These are phyloP conservation scores for Mucor plumbeus DNA, from an alignment of 371 early-diverging fungal genomes.

Conservation along the genomic window DNA sequence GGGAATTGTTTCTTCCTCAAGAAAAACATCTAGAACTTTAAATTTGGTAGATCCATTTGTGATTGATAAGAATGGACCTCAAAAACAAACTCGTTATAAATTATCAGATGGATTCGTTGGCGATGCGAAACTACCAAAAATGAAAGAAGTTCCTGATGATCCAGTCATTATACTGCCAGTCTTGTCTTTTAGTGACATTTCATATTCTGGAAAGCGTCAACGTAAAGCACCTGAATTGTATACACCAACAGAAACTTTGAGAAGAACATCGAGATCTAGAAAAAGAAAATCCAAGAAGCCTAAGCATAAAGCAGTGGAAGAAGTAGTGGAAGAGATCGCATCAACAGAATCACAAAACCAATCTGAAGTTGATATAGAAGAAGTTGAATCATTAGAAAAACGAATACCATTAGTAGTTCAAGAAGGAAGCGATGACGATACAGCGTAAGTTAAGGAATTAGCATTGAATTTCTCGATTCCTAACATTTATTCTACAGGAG, in stretches of 20 bases:
- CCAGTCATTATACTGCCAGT: slow-evolving; percentile 49
- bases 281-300: slow-evolving; percentile 16
- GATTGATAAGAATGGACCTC: slow-evolving; percentile 46
- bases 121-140: slow-evolving; percentile 37
- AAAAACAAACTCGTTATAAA: slow-evolving; percentile 51
- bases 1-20: slow-evolving; percentile 58
- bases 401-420: not conserved
- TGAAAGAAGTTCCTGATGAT: slow-evolving; percentile 50
- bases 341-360: not conserved
- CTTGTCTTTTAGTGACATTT: not conserved
- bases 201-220: slow-evolving; percentile 35
- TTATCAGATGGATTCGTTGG: slow-evolving; percentile 48
- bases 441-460: slow-evolving; percentile 29
- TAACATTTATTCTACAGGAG: slow-evolving; percentile 1
- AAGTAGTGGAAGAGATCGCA: not conserved
- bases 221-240: slow-evolving; percentile 40
- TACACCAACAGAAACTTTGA: slow-evolving; percentile 18
- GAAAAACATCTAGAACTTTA: slow-evolving; percentile 49
- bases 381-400: not conserved
- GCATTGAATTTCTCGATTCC: not conserved
- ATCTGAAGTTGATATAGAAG: slow-evolving; percentile 27
- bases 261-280: not conserved
- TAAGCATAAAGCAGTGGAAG: slow-evolving; percentile 16
- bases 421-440: slow-evolving; percentile 27
- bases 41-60: slow-evolving; percentile 50